These are phyloP conservation scores for Deinandra increscens DNA, from an alignment of 129 eudicot species.

Conservation along the genomic window DNA sequence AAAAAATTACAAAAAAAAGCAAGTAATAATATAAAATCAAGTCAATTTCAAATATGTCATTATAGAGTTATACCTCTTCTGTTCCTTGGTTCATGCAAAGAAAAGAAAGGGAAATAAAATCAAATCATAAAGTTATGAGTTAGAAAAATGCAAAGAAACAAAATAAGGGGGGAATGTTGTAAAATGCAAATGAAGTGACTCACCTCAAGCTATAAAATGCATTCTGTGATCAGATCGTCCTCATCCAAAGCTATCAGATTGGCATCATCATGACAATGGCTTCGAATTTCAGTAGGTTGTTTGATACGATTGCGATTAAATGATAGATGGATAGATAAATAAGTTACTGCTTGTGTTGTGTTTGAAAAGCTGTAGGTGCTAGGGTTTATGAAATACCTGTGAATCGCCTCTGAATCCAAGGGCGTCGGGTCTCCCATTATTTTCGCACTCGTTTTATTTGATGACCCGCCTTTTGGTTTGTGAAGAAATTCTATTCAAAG, in stretches of 20 bases:
- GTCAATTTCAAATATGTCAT: not conserved
- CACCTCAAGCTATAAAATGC: slow-evolving; percentile 34
- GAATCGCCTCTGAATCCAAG: slow-evolving; percentile 36
- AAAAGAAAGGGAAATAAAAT: not conserved
- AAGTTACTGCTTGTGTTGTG: too few relatives aligned
- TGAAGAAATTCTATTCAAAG: too few relatives aligned
- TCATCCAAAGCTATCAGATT: slow-evolving; percentile 24
- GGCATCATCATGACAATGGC: slow-evolving; percentile 14
- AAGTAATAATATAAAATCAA: slow-evolving; percentile 7
- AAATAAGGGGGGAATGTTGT: not conserved
- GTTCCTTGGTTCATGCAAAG: not conserved
- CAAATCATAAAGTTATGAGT: not conserved
- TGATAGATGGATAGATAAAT: too few relatives aligned
- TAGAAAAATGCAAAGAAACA: not conserved
- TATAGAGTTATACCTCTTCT: not conserved
- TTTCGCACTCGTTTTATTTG: too few relatives aligned
- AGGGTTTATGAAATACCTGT: too few relatives aligned
- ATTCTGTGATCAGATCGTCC: slow-evolving; percentile 36
- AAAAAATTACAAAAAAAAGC: not conserved
- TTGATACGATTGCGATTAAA: too few relatives aligned
- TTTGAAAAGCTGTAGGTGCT: too few relatives aligned
- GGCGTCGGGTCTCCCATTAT: slow-evolving; percentile 30
- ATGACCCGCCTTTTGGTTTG: not conserved
- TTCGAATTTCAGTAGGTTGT: slow-evolving; percentile 32
- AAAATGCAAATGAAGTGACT: slow-evolving; percentile 24